phyloP scores from a whole-genome alignment of 139 green algal genomes.

The Coelastrella sp. region DNA sequence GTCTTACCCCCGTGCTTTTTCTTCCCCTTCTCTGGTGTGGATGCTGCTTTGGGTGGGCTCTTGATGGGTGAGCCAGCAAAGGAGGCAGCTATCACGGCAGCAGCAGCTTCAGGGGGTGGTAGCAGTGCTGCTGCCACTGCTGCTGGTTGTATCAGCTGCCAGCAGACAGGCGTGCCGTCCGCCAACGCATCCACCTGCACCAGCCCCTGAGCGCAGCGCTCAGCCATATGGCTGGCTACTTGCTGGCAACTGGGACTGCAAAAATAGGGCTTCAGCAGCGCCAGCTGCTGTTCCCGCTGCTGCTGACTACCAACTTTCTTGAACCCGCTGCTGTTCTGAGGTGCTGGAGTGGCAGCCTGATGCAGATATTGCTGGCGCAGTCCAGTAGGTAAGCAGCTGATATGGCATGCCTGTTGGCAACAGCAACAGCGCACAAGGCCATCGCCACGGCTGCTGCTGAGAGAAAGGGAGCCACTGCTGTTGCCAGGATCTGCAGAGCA shows the following conservation, averaged over 20 bases:
- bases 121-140: conserved; percentile 40
- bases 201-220: conserved; percentile 22
- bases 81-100: neutral
- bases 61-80: neutral
- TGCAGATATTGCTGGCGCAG: conserved; percentile 14
- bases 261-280: conserved; percentile 10
- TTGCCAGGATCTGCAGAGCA: conserved; percentile 9
- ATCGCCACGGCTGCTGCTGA: neutral
- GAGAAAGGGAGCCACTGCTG: neutral
- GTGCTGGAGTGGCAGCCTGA: neutral
- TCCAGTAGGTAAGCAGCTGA: conserved; percentile 18
- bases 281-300: conserved; percentile 20
- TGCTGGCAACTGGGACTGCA: conserved; percentile 19
- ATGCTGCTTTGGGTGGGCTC: neutral
- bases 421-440: conserved; percentile 15
- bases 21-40: neutral
- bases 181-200: conserved; percentile 37
- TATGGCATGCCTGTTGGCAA: conserved; percentile 30
- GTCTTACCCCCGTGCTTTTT: neutral
- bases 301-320: neutral
- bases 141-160: conserved; percentile 42
- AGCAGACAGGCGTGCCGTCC: conserved; percentile 35
- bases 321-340: neutral
- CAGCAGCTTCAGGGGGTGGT: conserved; percentile 1
- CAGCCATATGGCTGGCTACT: neutral